Evolutionary conservation across 176 grass and related monocot genomes (phyloP).

Genomic region (Triticum aestivum): IWGSC_CS_RefSeq_v2.1 NC_057808.1:311692233-311692732

Average conservation of each 20-base stretch:
- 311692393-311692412: not conserved
- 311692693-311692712: not conserved
- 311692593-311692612: not conserved
- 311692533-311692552: not conserved
- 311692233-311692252: not conserved
- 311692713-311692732: not conserved
- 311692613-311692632: not conserved
- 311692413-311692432: not conserved
- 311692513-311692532: not conserved
- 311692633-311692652: not conserved
- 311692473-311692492: not conserved
- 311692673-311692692: not conserved
- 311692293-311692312: not conserved
- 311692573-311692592: not conserved
- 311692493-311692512: not conserved
- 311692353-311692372: too few relatives aligned
- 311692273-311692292: not conserved
- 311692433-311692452: not conserved
- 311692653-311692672: not conserved
- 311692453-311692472: not conserved
- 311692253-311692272: not conserved
- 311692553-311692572: conserved; percentile 7
- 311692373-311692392: not conserved
- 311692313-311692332: not conserved
- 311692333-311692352: not conserved